Percentiles rank a stretch among this genome's conserved stretches.
phyloP scores from a whole-genome alignment of 1,139 yeast species.

The Yamadazyma taylorii region DNA sequence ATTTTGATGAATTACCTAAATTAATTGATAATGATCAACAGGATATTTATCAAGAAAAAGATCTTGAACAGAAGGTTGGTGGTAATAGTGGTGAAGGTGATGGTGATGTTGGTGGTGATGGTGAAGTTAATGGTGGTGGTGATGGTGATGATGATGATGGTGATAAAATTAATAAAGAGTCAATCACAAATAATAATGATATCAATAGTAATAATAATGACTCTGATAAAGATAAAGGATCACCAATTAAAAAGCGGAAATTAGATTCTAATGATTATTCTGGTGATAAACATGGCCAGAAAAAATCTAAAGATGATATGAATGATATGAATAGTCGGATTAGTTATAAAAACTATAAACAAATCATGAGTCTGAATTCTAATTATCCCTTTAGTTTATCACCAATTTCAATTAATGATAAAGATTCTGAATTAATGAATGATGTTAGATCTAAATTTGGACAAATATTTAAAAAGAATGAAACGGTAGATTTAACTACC shows the following conservation, averaged over 20 bases:
- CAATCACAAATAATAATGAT: too few species aligned
- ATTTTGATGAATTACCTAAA: constrained; percentile 40
- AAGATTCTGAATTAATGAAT: constrained; percentile 38
- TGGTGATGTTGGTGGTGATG: constrained; percentile 1
- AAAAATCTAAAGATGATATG: constrained; percentile 1
- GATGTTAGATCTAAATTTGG: constrained; percentile 55
- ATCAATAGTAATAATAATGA: too few species aligned
- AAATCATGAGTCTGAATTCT: constrained; percentile 24
- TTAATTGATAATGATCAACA: constrained; percentile 17
- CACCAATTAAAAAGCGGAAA: constrained; percentile 24
- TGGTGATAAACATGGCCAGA: neutral
- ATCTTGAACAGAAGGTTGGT: too few species aligned
- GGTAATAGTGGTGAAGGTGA: too few species aligned
- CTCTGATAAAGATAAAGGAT: constrained; percentile 8
- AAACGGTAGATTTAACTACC: constrained; percentile 31
- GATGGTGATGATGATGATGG: constrained; percentile 1
- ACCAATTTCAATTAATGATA: constrained; percentile 44
- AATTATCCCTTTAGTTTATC: constrained; percentile 55
- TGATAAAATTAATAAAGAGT: neutral
- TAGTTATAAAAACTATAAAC: constrained; percentile 14
- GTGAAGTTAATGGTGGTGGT: neutral
- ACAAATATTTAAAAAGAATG: constrained; percentile 46
- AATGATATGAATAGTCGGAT: neutral
- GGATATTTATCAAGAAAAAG: constrained; percentile 14
- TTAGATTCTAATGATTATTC: neutral